Evolutionary conservation across 495 filamentous ascomycete genomes (phyloP).

Genomic region (Daldinia grandis): DNA sequence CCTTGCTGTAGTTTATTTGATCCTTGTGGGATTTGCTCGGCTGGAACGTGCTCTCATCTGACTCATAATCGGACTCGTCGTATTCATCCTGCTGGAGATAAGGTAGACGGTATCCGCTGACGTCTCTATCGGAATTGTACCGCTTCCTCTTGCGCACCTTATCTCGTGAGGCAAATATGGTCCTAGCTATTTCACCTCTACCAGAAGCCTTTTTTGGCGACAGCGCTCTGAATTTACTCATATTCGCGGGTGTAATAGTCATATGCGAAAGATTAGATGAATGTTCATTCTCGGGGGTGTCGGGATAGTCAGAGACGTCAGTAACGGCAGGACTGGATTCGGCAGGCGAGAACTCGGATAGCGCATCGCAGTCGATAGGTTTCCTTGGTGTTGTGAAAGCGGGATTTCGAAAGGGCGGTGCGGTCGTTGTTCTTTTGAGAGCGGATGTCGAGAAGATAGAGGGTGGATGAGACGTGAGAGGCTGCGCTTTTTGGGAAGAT

Average conservation of each 20-base stretch:
- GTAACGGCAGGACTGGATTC: conserved; percentile 78
- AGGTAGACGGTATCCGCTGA: conserved; percentile 53
- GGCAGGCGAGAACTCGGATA: conserved; percentile 74
- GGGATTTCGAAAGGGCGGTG: conserved; percentile 67
- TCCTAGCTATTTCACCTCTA: conserved; percentile 51
- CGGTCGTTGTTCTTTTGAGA: conserved; percentile 47
- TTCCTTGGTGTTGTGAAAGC: conserved; percentile 85
- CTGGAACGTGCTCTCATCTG: conserved; percentile 49
- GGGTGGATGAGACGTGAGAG: conserved; percentile 45
- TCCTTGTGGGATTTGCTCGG: conserved; percentile 32
- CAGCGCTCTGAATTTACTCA: conserved; percentile 48
- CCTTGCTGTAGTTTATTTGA: conserved; percentile 50
- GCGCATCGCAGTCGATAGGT: conserved; percentile 66
- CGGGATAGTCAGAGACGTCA: conserved; percentile 69
- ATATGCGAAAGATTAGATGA: conserved; percentile 48
- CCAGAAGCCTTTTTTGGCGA: conserved; percentile 57
- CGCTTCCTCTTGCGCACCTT: conserved; percentile 60
- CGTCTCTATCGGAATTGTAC: conserved; percentile 50
- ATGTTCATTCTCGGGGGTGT: conserved; percentile 54
- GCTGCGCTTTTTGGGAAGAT: conserved; percentile 48
- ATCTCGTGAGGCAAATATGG: conserved; percentile 42
- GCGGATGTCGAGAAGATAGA: conserved; percentile 51
- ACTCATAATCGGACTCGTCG: conserved; percentile 68
- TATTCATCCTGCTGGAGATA: conserved; percentile 55
- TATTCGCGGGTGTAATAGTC: conserved; percentile 52